Evolutionary conservation across 306 rosid species (phyloP), one percentile per base, ranked within the genome.

Genomic region (Cercis canadensis): DNA sequence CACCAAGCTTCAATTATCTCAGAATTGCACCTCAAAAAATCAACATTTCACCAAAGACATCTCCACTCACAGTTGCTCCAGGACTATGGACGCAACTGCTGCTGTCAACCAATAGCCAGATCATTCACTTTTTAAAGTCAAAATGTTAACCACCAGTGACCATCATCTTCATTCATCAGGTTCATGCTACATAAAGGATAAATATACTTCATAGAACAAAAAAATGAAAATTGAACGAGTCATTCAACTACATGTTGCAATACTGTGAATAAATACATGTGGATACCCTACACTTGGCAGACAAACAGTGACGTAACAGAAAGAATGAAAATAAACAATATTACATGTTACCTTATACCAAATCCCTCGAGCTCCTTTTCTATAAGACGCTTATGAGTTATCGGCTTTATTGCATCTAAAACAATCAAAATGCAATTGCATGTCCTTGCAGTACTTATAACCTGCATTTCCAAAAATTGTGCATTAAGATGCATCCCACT

Each of bases 361-460:
- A 94, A 94, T 84, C 99, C 99, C 81, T 94, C 99, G 2, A 94
- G 90, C 84, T 94, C 99, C 77, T 94, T 94, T 71, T 94, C 99
- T 55, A 94, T 94, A 46, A 94, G 86, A 57, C 97, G 97, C 72
- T 94, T 94, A 75, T 94, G 99, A 13, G 99, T 94, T 65, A 94
- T 94, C 63, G 99, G 99, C 85, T 94, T 94, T 78, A 94, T 94
- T 78, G 97, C 99, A 82, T 94, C 99, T 16, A 94, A 96, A 62
- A 94, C 99, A 78, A 94, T 94, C 68, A 94, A 73, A 80, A 94
- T 94, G 79, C 97, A 89, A 82, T 89, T 94, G 87, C 99, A 94
- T 54, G 99, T 94, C 83, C 99, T 91, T 82, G 97, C 89, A 52
- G 99, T 94, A 83, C 99, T 94, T 80, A 94, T 94, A 76, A 94